These are phyloP conservation scores for Nitzschia palea DNA, from an alignment of 108 stramenopile genomes.

Conservation along the genomic window DNA sequence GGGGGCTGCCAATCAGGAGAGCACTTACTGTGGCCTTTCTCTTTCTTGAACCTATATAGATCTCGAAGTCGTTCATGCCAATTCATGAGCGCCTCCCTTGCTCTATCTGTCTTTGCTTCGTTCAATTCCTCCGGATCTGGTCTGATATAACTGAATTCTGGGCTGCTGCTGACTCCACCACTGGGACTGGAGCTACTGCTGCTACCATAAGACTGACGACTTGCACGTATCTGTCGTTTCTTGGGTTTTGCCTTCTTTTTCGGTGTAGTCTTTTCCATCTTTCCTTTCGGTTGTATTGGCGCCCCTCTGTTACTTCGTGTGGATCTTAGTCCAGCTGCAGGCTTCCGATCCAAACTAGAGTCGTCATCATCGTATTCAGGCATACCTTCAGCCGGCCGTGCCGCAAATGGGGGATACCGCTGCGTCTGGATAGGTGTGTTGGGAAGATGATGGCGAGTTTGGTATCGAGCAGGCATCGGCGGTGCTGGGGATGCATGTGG, in stretches of 20 bases:
- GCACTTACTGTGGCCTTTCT: constrained; percentile 51
- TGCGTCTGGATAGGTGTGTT: not conserved
- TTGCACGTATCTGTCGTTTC: not conserved
- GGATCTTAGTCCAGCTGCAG: not conserved
- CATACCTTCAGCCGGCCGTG: not conserved
- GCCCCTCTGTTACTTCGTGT: too few relatives aligned
- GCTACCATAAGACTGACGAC: constrained; percentile 6
- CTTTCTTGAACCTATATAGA: constrained; percentile 29
- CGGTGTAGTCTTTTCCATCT: not conserved
- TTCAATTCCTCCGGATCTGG: constrained; percentile 25
- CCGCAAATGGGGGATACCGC: not conserved
- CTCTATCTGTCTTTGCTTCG: constrained; percentile 24
- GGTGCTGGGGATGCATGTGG: too few relatives aligned
- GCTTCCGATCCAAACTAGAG: constrained; percentile 3
- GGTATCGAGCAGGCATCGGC: too few relatives aligned
- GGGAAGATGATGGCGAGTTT: too few relatives aligned
- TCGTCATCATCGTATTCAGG: constrained; percentile 2
- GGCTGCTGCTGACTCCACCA: not conserved
- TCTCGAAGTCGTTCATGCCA: constrained; percentile 52
- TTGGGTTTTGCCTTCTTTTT: constrained; percentile 2
- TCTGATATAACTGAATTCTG: not conserved
- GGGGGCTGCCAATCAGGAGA: too few relatives aligned
- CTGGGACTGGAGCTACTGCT: constrained; percentile 6
- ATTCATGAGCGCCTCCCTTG: constrained; percentile 26
- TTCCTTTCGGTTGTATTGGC: not conserved